Evolutionary conservation across 1,139 yeast genomes (phyloP), one percentile per base, ranked within the genome.

Genomic region (Diutina sp.): DNA sequence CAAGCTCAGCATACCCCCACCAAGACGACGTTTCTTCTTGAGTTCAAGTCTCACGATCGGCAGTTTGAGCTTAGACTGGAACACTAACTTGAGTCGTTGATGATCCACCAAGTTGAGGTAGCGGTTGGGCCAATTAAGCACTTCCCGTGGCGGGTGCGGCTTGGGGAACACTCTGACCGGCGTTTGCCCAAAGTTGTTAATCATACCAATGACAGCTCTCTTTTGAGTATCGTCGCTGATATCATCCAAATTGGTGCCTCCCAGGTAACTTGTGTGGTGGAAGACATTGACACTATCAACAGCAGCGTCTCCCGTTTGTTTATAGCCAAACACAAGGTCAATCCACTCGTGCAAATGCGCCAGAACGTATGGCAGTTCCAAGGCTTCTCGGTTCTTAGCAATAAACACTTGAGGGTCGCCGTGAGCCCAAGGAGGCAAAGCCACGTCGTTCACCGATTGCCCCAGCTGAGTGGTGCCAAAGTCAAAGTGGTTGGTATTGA

Each of bases 131-230:
- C 70, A 58, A 58, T 69, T 71, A 51, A 71, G 65, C 0, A 75
- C 72, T 2, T 75, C 80, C 55, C 77, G 75, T 47, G 65, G 60
- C 0, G 86, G 83, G 66, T 89, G 96, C 0, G 90, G 84, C 57
- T 74, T 77, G 9, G 69, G 71, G 63, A 89, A 88, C 12, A 89
- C 71, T 62, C 85, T 87, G 54, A 78, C 66, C 0, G 97, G 97
- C 0, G 96, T 89, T 66, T 89, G 97, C 0, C 97, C 97, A 73
- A 89, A 89, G 67, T 89, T 89, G 65, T 89, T 91, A 54, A 89
- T 89, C 65, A 87, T 86, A 1, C 95, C 91, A 38, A 89, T 85
- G 2, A 85, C 78, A 0, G 95, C 93, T 46, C 83, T 74, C 60
- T 85, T 78, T 66, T 89, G 95, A 59, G 79, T 74, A 46, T 84